Evolutionary conservation across 176 grass and related monocot genomes (phyloP).

Genomic region (Areca catechu): DNA sequence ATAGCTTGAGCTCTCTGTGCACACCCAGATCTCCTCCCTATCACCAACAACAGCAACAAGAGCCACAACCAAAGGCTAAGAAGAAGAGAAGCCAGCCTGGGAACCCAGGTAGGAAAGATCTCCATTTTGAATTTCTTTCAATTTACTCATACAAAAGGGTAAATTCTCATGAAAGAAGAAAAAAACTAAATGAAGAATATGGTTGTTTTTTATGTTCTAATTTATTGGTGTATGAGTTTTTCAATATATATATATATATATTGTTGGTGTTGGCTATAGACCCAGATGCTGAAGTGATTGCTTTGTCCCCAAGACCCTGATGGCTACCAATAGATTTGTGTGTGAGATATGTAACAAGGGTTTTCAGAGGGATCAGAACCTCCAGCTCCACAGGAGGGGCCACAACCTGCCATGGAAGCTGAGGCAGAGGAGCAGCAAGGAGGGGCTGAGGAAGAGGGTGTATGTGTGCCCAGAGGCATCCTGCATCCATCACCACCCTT

Average conservation of each 20-base stretch:
- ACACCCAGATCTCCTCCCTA: constrained; percentile 8
- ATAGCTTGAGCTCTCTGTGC: constrained; percentile 36
- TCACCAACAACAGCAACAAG: not conserved
- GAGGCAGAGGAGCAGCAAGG: constrained; percentile 40
- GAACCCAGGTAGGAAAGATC: constrained; percentile 56
- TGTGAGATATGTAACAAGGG: constrained; percentile 98
- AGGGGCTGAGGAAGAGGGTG: constrained; percentile 48
- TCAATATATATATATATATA: no score
- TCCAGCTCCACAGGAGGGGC: constrained; percentile 89
- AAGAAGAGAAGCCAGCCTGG: constrained; percentile 88
- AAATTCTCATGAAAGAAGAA: no score
- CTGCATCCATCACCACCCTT: constrained; percentile 83
- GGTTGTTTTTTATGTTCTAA: no score
- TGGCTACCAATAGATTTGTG: constrained; percentile 83
- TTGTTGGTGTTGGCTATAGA: constrained; percentile 23
- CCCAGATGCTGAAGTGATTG: constrained; percentile 85
- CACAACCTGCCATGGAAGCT: constrained; percentile 99
- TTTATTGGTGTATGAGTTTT: no score
- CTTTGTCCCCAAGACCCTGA: constrained; percentile 80
- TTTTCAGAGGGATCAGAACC: constrained; percentile 92
- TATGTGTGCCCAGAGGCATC: constrained; percentile 87
- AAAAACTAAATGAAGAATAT: no score
- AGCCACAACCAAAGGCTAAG: constrained; percentile 31
- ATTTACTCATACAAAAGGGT: no score
- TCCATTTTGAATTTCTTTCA: not conserved